Evolutionary conservation across 495 filamentous ascomycete species (phyloP).

Genomic region (Glarea lozoyensis): DNA sequence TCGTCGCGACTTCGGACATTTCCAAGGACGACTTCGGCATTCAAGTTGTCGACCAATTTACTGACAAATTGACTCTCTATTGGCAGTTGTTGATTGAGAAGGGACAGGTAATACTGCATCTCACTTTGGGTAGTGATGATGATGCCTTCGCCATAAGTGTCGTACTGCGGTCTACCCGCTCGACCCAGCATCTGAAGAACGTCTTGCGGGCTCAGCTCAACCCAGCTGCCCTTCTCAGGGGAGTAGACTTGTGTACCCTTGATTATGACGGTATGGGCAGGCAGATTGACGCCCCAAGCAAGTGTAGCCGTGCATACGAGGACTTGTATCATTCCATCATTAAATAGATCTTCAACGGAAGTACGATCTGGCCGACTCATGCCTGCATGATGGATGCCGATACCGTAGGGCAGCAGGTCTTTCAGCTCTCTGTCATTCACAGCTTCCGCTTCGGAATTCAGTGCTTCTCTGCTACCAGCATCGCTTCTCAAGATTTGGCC

Average conservation of each 20-base stretch:
- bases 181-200: constrained; percentile 98
- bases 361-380: constrained; percentile 90
- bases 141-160: constrained; percentile 96
- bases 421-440: constrained; percentile 85
- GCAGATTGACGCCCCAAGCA: constrained; percentile 93
- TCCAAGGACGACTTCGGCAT: constrained; percentile 92
- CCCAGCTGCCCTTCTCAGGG: constrained; percentile 97
- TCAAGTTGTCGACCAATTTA: constrained; percentile 91
- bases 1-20: constrained; percentile 92
- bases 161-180: constrained; percentile 91
- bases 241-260: constrained; percentile 98
- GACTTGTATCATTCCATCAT: constrained; percentile 84
- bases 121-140: constrained; percentile 95
- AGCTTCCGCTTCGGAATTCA: constrained; percentile 74
- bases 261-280: constrained; percentile 92
- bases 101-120: constrained; percentile 92
- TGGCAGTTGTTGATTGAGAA: constrained; percentile 93
- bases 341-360: constrained; percentile 90
- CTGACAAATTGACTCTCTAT: constrained; percentile 96
- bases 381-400: constrained; percentile 96
- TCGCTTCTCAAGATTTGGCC: constrained; percentile 91
- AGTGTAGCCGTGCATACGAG: constrained; percentile 95
- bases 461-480: constrained; percentile 80
- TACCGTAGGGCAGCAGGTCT: constrained; percentile 89
- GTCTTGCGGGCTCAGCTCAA: constrained; percentile 94